Base-by-base conservation (phyloP, 2,329 filamentous ascomycete species). In the Taxawa tesnikishii region DNA sequence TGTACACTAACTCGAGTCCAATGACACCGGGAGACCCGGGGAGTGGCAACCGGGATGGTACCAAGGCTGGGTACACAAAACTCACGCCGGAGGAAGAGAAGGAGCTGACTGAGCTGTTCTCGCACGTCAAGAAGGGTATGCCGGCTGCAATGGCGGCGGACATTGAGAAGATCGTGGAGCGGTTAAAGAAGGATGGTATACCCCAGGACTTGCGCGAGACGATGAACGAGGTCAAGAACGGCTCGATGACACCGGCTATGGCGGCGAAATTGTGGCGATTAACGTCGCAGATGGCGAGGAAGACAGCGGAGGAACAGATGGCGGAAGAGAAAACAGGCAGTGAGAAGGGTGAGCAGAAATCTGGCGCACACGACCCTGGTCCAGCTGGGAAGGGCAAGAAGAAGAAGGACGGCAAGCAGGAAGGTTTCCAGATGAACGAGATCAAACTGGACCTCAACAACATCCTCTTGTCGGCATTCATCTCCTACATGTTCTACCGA, bases 181-280 rank as follows among this genome's bases (percentile, higher is more conserved):
- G 68, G 16, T 67, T 88, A 38, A 73, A 76, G 57, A 65, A 67
- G 38, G 66, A 75, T 26, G 84, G 84, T 7, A 71, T 84, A 11
- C 82, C 83, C 1, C 46, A 59, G 14, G 82, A 84, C 49, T 58
- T 84, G 12, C 68, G 70, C 33, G 68, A 78, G 41, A 67, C 79
- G 32, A 68, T 78, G 54, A 64, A 73, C 31, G 65, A 66, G 41
- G 58, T 62, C 47, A 59, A 51, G 53, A 66, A 62, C 18, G 61
- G 62, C 18, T 56, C 63, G 41, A 67, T 67, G 44, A 68, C 67
- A 8, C 71, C 73, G 6, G 70, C 77, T 25, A 73, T 74, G 50
- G 71, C 73, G 12, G 70, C 79, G 25, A 75, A 75, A 50, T 54
- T 77, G 33, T 64, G 72, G 44, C 61, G 66, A 17, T 56, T 77